phyloP scores from a whole-genome alignment of 441 rosid species.

The Dalechampia spathulata region DNA sequence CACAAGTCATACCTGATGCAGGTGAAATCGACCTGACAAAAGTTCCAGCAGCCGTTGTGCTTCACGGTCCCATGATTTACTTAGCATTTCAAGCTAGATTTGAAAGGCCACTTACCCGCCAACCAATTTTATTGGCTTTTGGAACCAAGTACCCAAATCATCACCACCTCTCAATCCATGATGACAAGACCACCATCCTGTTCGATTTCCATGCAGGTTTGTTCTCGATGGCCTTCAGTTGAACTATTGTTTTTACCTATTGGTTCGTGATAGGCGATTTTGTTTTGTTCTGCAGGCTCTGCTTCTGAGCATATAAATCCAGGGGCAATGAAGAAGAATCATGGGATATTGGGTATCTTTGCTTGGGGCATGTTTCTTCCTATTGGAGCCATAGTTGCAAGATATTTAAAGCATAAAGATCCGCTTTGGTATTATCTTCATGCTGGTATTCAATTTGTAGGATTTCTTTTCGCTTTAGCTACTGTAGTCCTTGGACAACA shows the following conservation, averaged over 20 bases:
- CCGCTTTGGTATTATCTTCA: conserved; percentile 89
- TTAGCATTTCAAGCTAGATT: conserved; percentile 74
- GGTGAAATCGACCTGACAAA: conserved; percentile 71
- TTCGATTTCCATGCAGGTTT: conserved; percentile 73
- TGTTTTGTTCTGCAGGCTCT: conserved; percentile 34
- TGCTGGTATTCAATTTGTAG: conserved; percentile 53
- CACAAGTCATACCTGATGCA: conserved; percentile 59
- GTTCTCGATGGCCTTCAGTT: neutral
- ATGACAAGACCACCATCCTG: conserved; percentile 56
- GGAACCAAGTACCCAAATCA: conserved; percentile 50
- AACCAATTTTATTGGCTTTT: conserved; percentile 66
- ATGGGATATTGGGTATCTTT: conserved; percentile 61
- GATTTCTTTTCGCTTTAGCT: conserved; percentile 64
- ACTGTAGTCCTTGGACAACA: conserved; percentile 60
- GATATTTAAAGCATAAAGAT: conserved; percentile 76
- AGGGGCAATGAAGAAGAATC: conserved; percentile 46
- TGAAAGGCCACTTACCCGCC: conserved; percentile 35
- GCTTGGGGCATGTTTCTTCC: conserved; percentile 88
- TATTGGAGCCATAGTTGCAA: conserved; percentile 61
- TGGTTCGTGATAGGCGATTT: no score
- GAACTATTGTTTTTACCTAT: no score
- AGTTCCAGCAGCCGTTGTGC: conserved; percentile 66
- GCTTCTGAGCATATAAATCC: conserved; percentile 26
- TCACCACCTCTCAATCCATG: conserved; percentile 49
- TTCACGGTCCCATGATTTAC: conserved; percentile 69